Evolutionary conservation across 2,329 filamentous ascomycete genomes (phyloP), one percentile per base, ranked within the genome.

Genomic region (Metarhizium brunneum): DNA sequence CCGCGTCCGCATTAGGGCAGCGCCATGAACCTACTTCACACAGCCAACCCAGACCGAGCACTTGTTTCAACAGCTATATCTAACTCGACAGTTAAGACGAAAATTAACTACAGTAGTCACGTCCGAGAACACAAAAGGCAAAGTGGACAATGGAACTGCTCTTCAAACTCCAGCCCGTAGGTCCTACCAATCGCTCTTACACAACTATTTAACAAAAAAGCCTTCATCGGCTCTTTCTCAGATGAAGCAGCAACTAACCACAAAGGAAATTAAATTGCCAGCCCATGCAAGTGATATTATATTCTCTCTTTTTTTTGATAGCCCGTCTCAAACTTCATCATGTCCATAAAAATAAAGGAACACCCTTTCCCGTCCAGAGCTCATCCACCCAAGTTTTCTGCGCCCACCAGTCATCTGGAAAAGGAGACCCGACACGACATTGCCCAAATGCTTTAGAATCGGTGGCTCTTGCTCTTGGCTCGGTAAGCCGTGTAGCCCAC

Each of bases 401-500:
- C 42, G 20, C 42, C 55, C 40, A 32, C 20, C 14, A 42, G 20
- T 20, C 25, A 14, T 14, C 10, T 16, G 2, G 47, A 18, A 0
- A 30, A 7, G 20, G 29, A 20, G 18, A 45, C 4, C n/a, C 10
- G 2, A 10, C 11, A 45, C 42, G n/a, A 45, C n/a, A 20, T 45
- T 18, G n/a, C 6, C 8, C 16, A 10, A 8, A 8, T 45, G 2
- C 18, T 57, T 67, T 71, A 84, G 64, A 84, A 84, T 35, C 81
- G 74, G 68, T 82, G 80, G 60, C 73, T 76, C 68, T 81, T 82
- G 69, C 75, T 77, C 71, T 80, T 84, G 60, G 87, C 72, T 67
- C 92, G 82, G 74, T 89, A 99, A 49, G 86, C 81, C 6, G 91
- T 96, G 69, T 81, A 97, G 32, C 90, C 92, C 48, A 91, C 84